A percentile compares a stretch with the other conserved stretches of the same genome.
Conservation (phyloP, 2,329 filamentous ascomycete species). For the Sporothrix schenckii region DNA sequence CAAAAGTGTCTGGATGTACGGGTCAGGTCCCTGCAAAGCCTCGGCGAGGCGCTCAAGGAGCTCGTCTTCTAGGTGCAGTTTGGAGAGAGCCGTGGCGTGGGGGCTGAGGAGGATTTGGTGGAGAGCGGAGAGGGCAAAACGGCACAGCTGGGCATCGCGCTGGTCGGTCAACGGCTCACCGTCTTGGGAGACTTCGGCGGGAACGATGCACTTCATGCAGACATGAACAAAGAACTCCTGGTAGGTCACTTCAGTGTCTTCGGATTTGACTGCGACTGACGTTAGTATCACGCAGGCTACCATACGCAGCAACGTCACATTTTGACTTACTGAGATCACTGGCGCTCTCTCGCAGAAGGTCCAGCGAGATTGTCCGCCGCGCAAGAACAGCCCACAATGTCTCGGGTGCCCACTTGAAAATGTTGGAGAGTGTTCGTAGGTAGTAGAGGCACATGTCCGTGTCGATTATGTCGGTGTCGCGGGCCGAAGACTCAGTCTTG, state of each 20-base stretch:
- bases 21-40: slow-evolving; percentile 63
- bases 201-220: slow-evolving; percentile 64
- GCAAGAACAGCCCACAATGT: slow-evolving; percentile 72
- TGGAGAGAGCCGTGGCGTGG: slow-evolving; percentile 60
- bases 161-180: slow-evolving; percentile 46
- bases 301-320: not conserved
- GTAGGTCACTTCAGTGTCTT: slow-evolving; percentile 59
- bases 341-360: slow-evolving; percentile 51
- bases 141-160: slow-evolving; percentile 68
- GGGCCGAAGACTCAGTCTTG: slow-evolving; percentile 32
- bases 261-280: slow-evolving; percentile 39
- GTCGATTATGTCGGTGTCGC: slow-evolving; percentile 62
- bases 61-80: slow-evolving; percentile 68
- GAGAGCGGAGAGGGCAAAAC: slow-evolving; percentile 69
- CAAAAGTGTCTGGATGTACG: slow-evolving; percentile 74
- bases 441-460: slow-evolving; percentile 78
- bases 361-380: slow-evolving; percentile 58
- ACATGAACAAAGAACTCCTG: slow-evolving; percentile 70
- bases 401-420: slow-evolving; percentile 69
- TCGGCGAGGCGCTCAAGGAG: slow-evolving; percentile 70
- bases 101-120: slow-evolving; percentile 69
- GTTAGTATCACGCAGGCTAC: not conserved
- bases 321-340: slow-evolving; percentile 56
- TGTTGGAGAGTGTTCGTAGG: slow-evolving; percentile 71
- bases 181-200: slow-evolving; percentile 37